These are phyloP conservation scores for Penicillium digitatum DNA, from an alignment of 2,329 filamentous ascomycete species.

Conservation along the genomic window DNA sequence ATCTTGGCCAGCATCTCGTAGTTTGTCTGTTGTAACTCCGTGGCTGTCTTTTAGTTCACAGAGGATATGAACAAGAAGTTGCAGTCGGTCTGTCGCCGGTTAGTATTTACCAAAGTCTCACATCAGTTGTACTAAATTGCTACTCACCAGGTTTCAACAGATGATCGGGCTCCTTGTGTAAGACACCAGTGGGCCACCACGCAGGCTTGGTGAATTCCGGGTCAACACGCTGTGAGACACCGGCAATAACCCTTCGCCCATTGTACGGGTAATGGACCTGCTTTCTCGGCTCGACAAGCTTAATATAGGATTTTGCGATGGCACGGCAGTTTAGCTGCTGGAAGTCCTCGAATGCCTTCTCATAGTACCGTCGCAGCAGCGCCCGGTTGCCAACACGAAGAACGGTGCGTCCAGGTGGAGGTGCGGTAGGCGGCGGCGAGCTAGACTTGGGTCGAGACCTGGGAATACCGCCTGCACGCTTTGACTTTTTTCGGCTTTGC, in stretches of 20 bases:
- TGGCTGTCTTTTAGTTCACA: slow-evolving; percentile 35
- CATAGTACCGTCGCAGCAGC: slow-evolving; percentile 37
- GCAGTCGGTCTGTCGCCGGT: slow-evolving; percentile 25
- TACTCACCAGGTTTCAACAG: slow-evolving; percentile 30
- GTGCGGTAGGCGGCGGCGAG: slow-evolving; percentile 18
- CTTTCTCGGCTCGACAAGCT: slow-evolving; percentile 47
- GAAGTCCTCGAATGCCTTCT: slow-evolving; percentile 41
- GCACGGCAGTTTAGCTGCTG: slow-evolving; percentile 47
- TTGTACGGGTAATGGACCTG: slow-evolving; percentile 50
- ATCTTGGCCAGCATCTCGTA: slow-evolving; percentile 34
- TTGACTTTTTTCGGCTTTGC: slow-evolving; percentile 25
- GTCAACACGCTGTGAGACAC: slow-evolving; percentile 30
- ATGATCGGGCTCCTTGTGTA: slow-evolving; percentile 35
- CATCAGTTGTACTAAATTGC: not conserved
- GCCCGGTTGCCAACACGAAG: slow-evolving; percentile 29
- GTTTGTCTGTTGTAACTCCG: slow-evolving; percentile 31
- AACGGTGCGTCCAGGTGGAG: slow-evolving; percentile 21
- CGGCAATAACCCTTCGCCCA: slow-evolving; percentile 33
- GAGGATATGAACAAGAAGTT: slow-evolving; percentile 34
- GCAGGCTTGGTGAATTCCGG: slow-evolving; percentile 34
- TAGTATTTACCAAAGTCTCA: not conserved
- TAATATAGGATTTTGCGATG: slow-evolving; percentile 47
- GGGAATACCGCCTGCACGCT: slow-evolving; percentile 20
- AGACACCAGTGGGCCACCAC: slow-evolving; percentile 35
- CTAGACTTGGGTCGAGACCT: slow-evolving; percentile 17